Conservation (phyloP, 1,139 yeast species). For the Lodderomyces theae region DNA sequence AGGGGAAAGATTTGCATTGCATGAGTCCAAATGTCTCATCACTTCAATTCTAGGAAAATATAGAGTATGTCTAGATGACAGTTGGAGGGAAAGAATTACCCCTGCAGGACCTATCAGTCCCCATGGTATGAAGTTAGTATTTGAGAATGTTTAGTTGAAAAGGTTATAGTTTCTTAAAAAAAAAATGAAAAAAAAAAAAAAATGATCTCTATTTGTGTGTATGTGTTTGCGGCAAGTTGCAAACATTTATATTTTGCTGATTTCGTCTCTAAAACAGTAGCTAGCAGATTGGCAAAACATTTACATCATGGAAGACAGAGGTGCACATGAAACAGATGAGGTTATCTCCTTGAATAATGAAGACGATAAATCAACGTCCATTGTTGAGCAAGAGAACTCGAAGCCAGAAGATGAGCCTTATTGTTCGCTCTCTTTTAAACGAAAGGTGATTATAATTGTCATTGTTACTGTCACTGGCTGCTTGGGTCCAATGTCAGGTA, state of each 20-base stretch:
- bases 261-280: neutral
- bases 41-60: conserved; percentile 34
- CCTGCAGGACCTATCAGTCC: conserved; percentile 39
- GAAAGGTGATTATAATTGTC: conserved; percentile 11
- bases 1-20: conserved; percentile 58
- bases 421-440: conserved; percentile 10
- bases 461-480: conserved; percentile 51
- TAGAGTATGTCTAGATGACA: conserved; percentile 34
- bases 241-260: neutral
- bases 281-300: too few relatives aligned
- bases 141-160: conserved; percentile 11
- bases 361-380: neutral
- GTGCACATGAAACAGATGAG: neutral
- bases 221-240: conserved; percentile 1
- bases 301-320: too few relatives aligned
- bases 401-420: neutral
- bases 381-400: neutral
- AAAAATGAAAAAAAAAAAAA: too few relatives aligned
- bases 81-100: conserved; percentile 53
- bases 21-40: conserved; percentile 41
- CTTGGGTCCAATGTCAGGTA: conserved; percentile 59
- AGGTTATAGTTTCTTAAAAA: conserved; percentile 9
- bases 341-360: neutral
- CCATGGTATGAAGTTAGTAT: conserved; percentile 16
- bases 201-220: neutral